Evolutionary conservation across 2,329 filamentous ascomycete species (phyloP).

Genomic region (Ophiocordyceps unilateralis): DNA sequence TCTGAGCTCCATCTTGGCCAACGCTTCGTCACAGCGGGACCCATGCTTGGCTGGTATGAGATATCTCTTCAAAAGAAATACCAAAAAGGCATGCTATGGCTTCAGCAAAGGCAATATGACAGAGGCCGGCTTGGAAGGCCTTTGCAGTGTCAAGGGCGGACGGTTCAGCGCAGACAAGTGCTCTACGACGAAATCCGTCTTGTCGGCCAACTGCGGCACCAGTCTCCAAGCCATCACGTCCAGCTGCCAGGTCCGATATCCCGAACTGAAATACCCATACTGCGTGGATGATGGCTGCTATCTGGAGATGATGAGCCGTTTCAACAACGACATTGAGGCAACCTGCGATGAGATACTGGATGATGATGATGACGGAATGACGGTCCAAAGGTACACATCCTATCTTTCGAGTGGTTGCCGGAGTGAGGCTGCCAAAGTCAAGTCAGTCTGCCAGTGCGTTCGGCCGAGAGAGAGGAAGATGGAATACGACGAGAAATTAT

Average conservation of each 20-base stretch:
- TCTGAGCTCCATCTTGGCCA: background rate
- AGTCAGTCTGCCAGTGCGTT: background rate
- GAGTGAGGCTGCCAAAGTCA: background rate
- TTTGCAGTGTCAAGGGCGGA: background rate
- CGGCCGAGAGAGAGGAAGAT: background rate
- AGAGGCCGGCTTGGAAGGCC: background rate
- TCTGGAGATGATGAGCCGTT: background rate
- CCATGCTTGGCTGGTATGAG: background rate
- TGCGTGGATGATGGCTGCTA: background rate
- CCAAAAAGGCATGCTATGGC: background rate
- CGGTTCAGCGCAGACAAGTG: background rate
- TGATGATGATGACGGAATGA: background rate
- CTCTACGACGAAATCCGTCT: background rate
- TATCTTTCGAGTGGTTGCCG: background rate
- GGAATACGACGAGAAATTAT: background rate
- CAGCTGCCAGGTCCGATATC: background rate
- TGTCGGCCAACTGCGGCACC: background rate
- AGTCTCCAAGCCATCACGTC: background rate
- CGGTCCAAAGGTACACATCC: background rate
- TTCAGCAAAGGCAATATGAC: background rate
- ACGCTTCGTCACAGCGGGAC: background rate
- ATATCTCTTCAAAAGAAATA: background rate
- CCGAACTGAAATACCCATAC: background rate
- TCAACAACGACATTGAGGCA: background rate
- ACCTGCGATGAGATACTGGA: background rate